phyloP scores from a whole-genome alignment of 1,284 basidiomycete genomes.

The Fomitopsis palustris region DNA sequence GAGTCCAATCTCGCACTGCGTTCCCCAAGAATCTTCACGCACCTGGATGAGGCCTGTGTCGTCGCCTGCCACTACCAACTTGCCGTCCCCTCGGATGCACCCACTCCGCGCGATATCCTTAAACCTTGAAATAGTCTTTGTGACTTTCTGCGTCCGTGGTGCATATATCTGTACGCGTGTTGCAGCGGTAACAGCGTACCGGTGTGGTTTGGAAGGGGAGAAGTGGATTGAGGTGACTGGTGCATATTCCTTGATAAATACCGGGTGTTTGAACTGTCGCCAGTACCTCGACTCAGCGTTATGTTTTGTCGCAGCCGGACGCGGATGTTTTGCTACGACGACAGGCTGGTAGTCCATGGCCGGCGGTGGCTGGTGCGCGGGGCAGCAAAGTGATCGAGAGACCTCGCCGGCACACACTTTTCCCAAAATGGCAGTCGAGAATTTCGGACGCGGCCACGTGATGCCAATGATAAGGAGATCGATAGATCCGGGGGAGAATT shows the following conservation, averaged over 20 bases:
- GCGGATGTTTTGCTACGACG: conserved; percentile 56
- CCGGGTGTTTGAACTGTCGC: conserved; percentile 80
- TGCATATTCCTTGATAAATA: conserved; percentile 93
- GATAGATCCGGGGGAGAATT: conserved; percentile 19
- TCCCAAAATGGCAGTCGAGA: conserved; percentile 20
- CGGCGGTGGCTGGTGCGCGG: not conserved
- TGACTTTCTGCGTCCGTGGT: conserved; percentile 91
- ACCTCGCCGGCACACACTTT: not conserved
- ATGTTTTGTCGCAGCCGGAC: conserved; percentile 55
- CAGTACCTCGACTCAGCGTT: conserved; percentile 74
- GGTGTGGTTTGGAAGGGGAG: conserved; percentile 79
- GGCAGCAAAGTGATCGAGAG: not conserved
- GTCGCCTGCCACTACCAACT: conserved; percentile 92
- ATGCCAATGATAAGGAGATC: conserved; percentile 27
- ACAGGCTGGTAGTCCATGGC: conserved; percentile 80
- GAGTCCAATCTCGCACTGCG: not conserved
- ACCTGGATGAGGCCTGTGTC: conserved; percentile 93
- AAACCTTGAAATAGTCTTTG: conserved; percentile 95
- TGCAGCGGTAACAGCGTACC: conserved; percentile 94
- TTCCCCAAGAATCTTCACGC: conserved; percentile 12
- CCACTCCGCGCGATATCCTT: conserved; percentile 93
- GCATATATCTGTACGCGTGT: conserved; percentile 96
- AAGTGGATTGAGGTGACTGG: conserved; percentile 93
- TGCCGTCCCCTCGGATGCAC: conserved; percentile 88
- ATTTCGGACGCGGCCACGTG: conserved; percentile 22